Evolutionary conservation across 345 rosid genomes (phyloP), one percentile per base, ranked within the genome.

Genomic region (Lepidium sativum): DNA sequence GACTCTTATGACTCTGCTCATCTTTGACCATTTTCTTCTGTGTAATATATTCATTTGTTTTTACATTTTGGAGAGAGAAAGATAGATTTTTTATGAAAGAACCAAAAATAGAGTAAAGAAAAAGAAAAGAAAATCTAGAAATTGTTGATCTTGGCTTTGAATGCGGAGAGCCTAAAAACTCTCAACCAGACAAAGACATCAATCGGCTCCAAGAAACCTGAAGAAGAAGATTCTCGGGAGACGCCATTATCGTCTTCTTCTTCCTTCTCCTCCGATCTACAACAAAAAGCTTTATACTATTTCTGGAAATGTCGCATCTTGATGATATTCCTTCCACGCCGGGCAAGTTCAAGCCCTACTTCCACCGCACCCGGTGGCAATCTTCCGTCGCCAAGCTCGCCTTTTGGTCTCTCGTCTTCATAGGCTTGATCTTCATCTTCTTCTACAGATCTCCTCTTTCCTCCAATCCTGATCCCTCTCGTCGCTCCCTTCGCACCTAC

Each of bases 281-380:
- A 25, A 1, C 6, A 25, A 25, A 25, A 4, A 0, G 3, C 25
- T 25, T 27, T 27, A 27, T 27, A 27, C 31, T 27, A 27, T 27
- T 27, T 27, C 31, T 25, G 29, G 6, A 25, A 25, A 81, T 81
- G 85, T 84, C 89, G 31, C 92, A 85, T 80, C 95, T 78, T 60
- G 91, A 89, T 68, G 72, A 85, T 67, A 77, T 54, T 31, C 95
- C 98, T 4, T 89, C 97, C 5, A 87, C 97, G 12, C 91, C 95
- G 0, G 98, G 91, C 38, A 92, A 92, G 72, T 92, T 92, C 91
- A 92, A 92, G 96, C 74, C 95, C 0, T 87, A 83, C 73, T 55
- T 76, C 31, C 77, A 75, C 75, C 81, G 92, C 12, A 18, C 79
- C 12, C 73, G 91, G 44, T 84, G 91, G 88, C 98, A 87, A 61